Evolutionary conservation across 306 rosid species (phyloP).

Genomic region (Senna tora): DNA sequence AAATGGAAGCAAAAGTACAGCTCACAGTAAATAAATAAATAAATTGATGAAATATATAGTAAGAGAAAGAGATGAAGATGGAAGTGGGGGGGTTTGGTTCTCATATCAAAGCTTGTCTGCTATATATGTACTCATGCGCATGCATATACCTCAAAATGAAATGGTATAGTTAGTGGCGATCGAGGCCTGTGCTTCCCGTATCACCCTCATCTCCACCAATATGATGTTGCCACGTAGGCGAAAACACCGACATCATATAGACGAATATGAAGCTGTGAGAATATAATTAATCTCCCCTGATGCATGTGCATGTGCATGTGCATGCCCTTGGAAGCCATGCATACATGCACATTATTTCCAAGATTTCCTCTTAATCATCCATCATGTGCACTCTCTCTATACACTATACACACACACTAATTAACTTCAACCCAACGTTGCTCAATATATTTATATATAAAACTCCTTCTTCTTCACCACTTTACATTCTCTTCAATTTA

Average conservation of each 20-base stretch:
- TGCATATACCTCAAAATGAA: constrained; percentile 44
- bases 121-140: too few species aligned
- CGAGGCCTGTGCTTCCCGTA: constrained; percentile 77
- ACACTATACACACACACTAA: not conserved
- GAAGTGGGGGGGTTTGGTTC: constrained; percentile 29
- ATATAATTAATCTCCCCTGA: too few species aligned
- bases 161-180: constrained; percentile 17
- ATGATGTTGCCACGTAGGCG: constrained; percentile 47
- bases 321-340: too few species aligned
- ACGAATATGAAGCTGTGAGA: too few species aligned
- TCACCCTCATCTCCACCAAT: constrained; percentile 55
- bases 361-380: not conserved
- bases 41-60: too few species aligned
- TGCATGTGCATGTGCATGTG: too few species aligned
- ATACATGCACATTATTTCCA: too few species aligned
- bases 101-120: constrained; percentile 46
- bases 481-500: constrained; percentile 34
- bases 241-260: constrained; percentile 69
- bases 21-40: too few species aligned
- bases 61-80: too few species aligned
- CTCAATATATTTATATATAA: constrained; percentile 33
- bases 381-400: not conserved
- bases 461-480: constrained; percentile 36
- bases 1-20: too few species aligned
- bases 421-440: constrained; percentile 1